Evolutionary conservation across 345 rosid genomes (phyloP).

Genomic region (Fremontodendron californicum): DNA sequence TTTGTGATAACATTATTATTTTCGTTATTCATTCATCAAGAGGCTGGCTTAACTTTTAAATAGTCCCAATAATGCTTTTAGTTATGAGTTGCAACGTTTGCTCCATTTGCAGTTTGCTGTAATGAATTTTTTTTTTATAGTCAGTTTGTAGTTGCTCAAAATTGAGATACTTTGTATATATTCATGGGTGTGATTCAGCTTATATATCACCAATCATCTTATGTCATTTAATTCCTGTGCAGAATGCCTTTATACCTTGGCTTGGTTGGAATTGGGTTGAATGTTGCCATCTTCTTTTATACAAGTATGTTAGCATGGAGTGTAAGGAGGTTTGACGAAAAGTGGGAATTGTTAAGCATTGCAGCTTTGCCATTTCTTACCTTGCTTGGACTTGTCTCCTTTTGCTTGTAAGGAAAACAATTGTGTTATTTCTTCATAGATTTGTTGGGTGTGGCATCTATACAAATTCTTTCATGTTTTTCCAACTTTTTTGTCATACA

Average conservation of each 20-base stretch:
- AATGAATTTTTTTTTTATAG: neutral
- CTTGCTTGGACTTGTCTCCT: conserved; percentile 71
- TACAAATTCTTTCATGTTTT: conserved; percentile 12
- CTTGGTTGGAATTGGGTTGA: conserved; percentile 60
- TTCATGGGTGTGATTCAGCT: conserved; percentile 7
- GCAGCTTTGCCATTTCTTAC: conserved; percentile 75
- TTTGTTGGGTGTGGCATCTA: conserved; percentile 7
- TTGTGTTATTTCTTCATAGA: conserved; percentile 4
- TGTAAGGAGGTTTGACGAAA: conserved; percentile 78
- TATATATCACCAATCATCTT: conserved; percentile 7
- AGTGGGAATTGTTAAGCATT: conserved; percentile 75
- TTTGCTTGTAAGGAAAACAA: conserved; percentile 67
- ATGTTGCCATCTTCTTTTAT: conserved; percentile 64
- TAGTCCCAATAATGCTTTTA: neutral
- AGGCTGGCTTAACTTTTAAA: neutral
- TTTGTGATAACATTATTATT: neutral
- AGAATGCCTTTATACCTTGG: conserved; percentile 88
- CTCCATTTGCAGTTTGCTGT: neutral
- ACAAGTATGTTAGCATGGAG: conserved; percentile 78
- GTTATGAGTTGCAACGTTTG: conserved; percentile 1
- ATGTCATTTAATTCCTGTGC: conserved; percentile 23
- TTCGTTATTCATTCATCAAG: neutral
- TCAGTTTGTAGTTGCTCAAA: neutral
- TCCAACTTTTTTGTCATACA: conserved; percentile 24
- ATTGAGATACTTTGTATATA: neutral